phyloP scores from a whole-genome alignment of 2,329 filamentous ascomycete species.

The Cladosporium sp. region DNA sequence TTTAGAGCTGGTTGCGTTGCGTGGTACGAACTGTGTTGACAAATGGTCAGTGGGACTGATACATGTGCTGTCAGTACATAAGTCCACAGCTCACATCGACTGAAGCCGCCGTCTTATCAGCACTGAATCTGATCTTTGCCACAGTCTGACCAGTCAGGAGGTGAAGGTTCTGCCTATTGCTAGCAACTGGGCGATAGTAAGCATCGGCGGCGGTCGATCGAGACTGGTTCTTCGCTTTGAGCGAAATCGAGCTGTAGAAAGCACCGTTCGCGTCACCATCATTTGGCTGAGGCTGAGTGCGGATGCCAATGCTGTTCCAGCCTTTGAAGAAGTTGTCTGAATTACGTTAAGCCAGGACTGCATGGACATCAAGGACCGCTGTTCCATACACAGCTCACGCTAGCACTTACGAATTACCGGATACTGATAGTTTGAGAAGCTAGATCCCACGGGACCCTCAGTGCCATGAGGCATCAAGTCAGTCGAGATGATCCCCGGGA shows the following conservation, averaged over 20 bases:
- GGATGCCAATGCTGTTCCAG: conserved; percentile 15
- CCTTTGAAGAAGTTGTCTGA: conserved; percentile 19
- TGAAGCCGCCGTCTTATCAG: conserved; percentile 10
- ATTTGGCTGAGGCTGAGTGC: conserved; percentile 5
- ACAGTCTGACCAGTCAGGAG: conserved; percentile 13
- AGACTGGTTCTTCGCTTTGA: conserved; percentile 7
- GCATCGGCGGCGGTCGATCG: conserved; percentile 6
- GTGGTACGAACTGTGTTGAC: background rate
- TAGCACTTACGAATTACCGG: conserved; percentile 17
- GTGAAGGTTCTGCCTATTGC: conserved; percentile 5
- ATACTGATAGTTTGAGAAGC: conserved; percentile 21
- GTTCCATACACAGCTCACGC: too few relatives aligned
- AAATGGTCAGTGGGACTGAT: background rate
- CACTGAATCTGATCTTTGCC: background rate
- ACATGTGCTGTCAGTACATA: background rate
- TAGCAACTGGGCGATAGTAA: conserved; percentile 13
- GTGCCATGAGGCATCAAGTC: conserved; percentile 18
- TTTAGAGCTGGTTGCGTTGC: background rate
- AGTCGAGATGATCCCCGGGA: conserved; percentile 14
- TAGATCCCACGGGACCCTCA: conserved; percentile 20
- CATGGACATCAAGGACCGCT: too few relatives aligned
- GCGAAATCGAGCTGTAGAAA: conserved; percentile 10
- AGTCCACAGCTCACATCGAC: background rate
- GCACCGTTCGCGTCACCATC: conserved; percentile 12
- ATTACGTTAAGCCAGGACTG: too few relatives aligned